Evolutionary conservation across 1,284 basidiomycete genomes (phyloP).

Genomic region (Stygiomarasmius scandens): DNA sequence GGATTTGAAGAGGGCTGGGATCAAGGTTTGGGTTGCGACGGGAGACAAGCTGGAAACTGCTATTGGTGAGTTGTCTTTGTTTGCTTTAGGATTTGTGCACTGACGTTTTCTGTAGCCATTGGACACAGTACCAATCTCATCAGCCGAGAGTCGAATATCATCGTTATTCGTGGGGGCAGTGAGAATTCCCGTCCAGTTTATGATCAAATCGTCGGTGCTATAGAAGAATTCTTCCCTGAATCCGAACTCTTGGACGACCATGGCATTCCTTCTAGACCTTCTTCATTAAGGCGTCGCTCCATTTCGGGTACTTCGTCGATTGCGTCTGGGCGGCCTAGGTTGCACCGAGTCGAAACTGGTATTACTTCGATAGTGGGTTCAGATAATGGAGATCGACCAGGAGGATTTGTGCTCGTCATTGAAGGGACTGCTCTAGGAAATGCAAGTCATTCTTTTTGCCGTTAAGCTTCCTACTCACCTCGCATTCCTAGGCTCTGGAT

Average conservation of each 20-base stretch:
- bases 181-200: slow-evolving; percentile 68
- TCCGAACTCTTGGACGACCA: slow-evolving; percentile 57
- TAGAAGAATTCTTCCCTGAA: slow-evolving; percentile 90
- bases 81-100: background rate
- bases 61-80: slow-evolving; percentile 57
- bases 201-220: slow-evolving; percentile 81
- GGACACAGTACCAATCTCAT: slow-evolving; percentile 97
- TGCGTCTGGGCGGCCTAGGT: slow-evolving; percentile 25
- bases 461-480: slow-evolving; percentile 7
- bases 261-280: slow-evolving; percentile 22
- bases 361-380: slow-evolving; percentile 82
- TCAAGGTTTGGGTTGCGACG: slow-evolving; percentile 99
- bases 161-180: slow-evolving; percentile 85
- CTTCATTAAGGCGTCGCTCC: slow-evolving; percentile 24
- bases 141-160: slow-evolving; percentile 86
- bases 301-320: background rate
- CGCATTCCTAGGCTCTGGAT: slow-evolving; percentile 59
- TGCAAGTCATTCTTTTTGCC: slow-evolving; percentile 37
- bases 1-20: slow-evolving; percentile 94
- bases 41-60: slow-evolving; percentile 99
- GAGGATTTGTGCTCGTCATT: slow-evolving; percentile 94
- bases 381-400: slow-evolving; percentile 85
- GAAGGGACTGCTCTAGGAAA: slow-evolving; percentile 81
- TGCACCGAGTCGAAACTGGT: slow-evolving; percentile 71
- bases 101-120: slow-evolving; percentile 65